Evolutionary conservation across 495 filamentous ascomycete species (phyloP).

Genomic region (Hyphodiscus hymeniophilus): DNA sequence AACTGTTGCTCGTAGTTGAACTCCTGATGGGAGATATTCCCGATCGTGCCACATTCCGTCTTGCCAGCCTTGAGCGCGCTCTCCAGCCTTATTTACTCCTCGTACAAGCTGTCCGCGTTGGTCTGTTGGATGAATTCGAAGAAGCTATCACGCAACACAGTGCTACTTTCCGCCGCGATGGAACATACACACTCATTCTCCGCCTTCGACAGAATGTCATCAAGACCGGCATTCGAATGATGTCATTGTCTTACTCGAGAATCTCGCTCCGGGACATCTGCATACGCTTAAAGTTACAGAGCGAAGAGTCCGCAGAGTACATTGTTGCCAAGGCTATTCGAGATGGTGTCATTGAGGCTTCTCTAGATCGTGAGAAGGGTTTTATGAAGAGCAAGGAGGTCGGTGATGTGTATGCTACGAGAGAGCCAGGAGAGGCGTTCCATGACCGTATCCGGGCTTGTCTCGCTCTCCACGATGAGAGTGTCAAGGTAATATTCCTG

Average conservation of each 20-base stretch:
- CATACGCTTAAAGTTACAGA: constrained; percentile 83
- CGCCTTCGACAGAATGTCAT: constrained; percentile 96
- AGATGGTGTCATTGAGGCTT: constrained; percentile 95
- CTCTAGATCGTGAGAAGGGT: constrained; percentile 84
- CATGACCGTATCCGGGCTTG: constrained; percentile 92
- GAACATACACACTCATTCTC: constrained; percentile 90
- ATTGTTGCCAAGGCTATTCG: constrained; percentile 98
- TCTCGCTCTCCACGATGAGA: constrained; percentile 88
- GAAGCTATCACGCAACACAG: constrained; percentile 71
- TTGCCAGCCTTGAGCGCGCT: constrained; percentile 72
- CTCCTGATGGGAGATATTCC: constrained; percentile 98
- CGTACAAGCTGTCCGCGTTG: constrained; percentile 89
- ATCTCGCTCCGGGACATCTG: constrained; percentile 98
- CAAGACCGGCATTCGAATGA: constrained; percentile 98
- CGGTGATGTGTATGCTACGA: constrained; percentile 89
- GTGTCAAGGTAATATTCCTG: constrained; percentile 69
- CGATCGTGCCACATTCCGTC: constrained; percentile 86
- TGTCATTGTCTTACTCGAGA: constrained; percentile 93
- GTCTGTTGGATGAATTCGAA: constrained; percentile 87
- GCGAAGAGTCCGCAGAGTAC: constrained; percentile 94
- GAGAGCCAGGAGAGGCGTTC: constrained; percentile 93
- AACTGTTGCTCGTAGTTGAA: constrained; percentile 90
- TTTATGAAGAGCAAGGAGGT: constrained; percentile 98
- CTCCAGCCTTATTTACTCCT: constrained; percentile 88
- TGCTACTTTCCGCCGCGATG: constrained; percentile 81